phyloP scores from a whole-genome alignment of 2,329 filamentous ascomycete species.

The Colletotrichum chlorophyti region DNA sequence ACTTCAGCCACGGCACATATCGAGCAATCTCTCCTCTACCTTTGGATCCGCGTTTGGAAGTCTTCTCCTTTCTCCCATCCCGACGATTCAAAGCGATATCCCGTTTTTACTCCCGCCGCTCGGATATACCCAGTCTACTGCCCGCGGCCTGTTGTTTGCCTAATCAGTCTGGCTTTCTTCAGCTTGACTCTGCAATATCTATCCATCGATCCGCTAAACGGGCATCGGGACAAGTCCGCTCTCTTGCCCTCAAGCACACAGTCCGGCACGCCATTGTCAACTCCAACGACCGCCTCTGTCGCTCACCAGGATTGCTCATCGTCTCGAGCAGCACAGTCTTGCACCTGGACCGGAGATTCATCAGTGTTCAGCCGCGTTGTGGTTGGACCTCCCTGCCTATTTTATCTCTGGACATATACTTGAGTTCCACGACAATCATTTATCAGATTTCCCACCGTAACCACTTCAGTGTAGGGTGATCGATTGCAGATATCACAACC shows the following conservation, averaged over 20 bases:
- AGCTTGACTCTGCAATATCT: constrained; percentile 18
- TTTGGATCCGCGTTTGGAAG: constrained; percentile 10
- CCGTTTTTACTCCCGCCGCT: constrained; percentile 8
- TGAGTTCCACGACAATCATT: background rate
- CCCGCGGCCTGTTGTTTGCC: background rate
- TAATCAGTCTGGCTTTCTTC: background rate
- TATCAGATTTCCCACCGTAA: background rate
- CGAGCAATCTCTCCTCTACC: background rate
- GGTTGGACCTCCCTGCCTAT: constrained; percentile 7
- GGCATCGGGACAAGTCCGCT: constrained; percentile 13
- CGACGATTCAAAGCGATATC: constrained; percentile 13
- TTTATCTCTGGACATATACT: background rate
- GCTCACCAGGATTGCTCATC: background rate
- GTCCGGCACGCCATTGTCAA: constrained; percentile 18
- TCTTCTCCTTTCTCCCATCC: background rate
- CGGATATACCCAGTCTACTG: constrained; percentile 1
- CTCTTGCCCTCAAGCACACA: constrained; percentile 22
- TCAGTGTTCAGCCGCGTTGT: constrained; percentile 1
- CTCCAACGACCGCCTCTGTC: background rate
- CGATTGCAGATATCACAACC: background rate
- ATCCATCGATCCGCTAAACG: constrained; percentile 15
- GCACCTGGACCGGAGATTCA: constrained; percentile 5
- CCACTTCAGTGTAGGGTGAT: constrained; percentile 1
- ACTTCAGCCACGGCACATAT: constrained; percentile 11
- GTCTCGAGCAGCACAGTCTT: background rate